Percentiles rank a stretch among this genome's conserved stretches.
phyloP scores from a whole-genome alignment of 2,329 filamentous ascomycete genomes.

The Orbilia ellipsospora region DNA sequence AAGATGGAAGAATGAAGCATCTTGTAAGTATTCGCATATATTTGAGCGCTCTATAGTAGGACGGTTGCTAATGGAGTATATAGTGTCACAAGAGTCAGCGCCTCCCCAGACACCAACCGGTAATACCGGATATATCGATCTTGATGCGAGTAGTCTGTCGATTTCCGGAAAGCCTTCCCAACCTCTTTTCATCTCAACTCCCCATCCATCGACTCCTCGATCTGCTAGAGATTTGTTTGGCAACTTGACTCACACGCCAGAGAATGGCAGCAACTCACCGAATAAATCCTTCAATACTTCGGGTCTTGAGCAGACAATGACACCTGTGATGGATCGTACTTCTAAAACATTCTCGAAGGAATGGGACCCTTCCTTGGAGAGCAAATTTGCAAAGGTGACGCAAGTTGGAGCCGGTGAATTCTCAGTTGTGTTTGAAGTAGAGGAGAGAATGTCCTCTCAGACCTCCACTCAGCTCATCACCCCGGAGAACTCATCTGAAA shows the following conservation, averaged over 20 bases:
- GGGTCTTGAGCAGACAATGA: constrained; percentile 69
- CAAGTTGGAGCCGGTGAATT: constrained; percentile 89
- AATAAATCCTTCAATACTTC: constrained; percentile 68
- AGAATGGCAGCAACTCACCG: constrained; percentile 60
- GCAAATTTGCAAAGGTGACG: constrained; percentile 80
- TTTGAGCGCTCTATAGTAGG: not conserved
- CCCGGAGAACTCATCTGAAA: constrained; percentile 66
- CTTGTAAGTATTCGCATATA: constrained; percentile 25
- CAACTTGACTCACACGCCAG: constrained; percentile 39
- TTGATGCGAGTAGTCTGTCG: constrained; percentile 83
- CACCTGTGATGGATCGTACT: constrained; percentile 75
- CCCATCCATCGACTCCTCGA: constrained; percentile 45
- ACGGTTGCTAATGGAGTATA: constrained; percentile 60
- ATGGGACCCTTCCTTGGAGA: constrained; percentile 69
- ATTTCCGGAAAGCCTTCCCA: constrained; percentile 70
- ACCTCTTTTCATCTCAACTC: constrained; percentile 24
- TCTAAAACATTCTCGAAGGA: constrained; percentile 68
- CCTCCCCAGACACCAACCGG: constrained; percentile 67
- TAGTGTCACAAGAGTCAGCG: constrained; percentile 45
- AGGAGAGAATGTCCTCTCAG: constrained; percentile 64
- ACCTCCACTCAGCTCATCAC: constrained; percentile 64
- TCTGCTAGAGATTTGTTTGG: constrained; percentile 62
- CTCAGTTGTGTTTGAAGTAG: constrained; percentile 88
- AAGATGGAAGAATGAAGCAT: constrained; percentile 43
- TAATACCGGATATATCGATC: constrained; percentile 66